Evolutionary conservation across 768 basidiomycete species (phyloP).

Genomic region (Clathrus columnatus): DNA sequence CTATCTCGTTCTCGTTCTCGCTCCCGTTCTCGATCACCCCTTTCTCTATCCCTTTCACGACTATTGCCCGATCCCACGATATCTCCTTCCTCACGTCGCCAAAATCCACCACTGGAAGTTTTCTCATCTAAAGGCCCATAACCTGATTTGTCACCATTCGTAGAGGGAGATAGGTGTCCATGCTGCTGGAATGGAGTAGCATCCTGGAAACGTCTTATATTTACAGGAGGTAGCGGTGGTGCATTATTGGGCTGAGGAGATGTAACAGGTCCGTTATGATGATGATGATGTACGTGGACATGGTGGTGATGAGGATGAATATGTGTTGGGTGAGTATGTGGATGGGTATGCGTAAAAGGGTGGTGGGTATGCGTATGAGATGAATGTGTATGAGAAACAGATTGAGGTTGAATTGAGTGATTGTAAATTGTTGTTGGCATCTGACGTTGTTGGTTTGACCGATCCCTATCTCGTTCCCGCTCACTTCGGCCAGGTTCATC

Average conservation of each 20-base stretch:
- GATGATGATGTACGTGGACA: conserved; percentile 9
- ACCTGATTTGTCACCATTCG: neutral
- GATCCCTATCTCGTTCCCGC: conserved; percentile 10
- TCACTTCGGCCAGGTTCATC: neutral
- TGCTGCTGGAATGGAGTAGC: neutral
- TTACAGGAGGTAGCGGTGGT: neutral
- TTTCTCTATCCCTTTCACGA: neutral
- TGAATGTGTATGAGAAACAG: neutral
- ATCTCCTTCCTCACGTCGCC: conserved; percentile 1
- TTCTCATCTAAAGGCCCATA: conserved; percentile 1
- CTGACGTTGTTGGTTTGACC: conserved; percentile 12
- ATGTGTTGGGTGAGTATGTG: conserved; percentile 11
- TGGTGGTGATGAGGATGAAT: conserved; percentile 11
- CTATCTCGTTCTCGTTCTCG: conserved; percentile 3
- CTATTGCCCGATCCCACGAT: neutral
- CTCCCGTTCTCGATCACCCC: neutral
- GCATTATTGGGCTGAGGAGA: neutral
- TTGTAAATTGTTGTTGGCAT: conserved; percentile 7
- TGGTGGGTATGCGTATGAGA: neutral
- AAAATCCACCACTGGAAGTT: neutral
- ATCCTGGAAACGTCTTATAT: neutral
- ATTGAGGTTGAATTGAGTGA: conserved; percentile 13
- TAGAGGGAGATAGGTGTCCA: neutral
- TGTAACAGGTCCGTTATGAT: conserved; percentile 8
- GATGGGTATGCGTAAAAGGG: conserved; percentile 7